These are phyloP conservation scores for Nyssa sinensis DNA, from an alignment of 148 eudicot species.

Conservation along the genomic window DNA sequence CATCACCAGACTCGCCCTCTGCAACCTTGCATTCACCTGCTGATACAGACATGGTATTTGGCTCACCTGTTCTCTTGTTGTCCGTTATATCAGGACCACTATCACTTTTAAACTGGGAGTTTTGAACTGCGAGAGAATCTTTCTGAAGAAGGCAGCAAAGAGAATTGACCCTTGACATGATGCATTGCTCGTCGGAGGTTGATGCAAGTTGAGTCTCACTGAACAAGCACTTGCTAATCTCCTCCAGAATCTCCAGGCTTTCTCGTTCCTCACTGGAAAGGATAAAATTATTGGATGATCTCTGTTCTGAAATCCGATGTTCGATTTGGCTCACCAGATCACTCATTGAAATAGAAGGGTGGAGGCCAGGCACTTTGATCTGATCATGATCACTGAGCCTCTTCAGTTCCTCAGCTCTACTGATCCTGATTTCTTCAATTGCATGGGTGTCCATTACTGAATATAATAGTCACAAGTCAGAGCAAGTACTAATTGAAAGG, in stretches of 20 bases:
- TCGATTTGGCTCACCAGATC: conserved; percentile 79
- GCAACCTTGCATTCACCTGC: conserved; percentile 8
- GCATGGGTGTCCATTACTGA: conserved; percentile 32
- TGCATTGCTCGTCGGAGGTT: conserved; percentile 58
- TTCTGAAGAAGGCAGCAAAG: conserved; percentile 90
- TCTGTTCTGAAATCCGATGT: conserved; percentile 62
- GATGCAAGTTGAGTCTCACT: conserved; percentile 50
- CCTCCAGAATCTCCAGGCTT: conserved; percentile 58
- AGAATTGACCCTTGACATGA: conserved; percentile 79
- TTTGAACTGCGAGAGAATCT: conserved; percentile 39
- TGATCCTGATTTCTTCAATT: conserved; percentile 38
- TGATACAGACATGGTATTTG: not conserved
- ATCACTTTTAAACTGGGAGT: conserved; percentile 22
- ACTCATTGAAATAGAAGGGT: conserved; percentile 68
- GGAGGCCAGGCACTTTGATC: conserved; percentile 59
- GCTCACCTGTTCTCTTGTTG: conserved; percentile 19
- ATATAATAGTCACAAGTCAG: not conserved
- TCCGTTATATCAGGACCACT: conserved; percentile 7
- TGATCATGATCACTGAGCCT: conserved; percentile 47
- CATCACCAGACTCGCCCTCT: conserved; percentile 17
- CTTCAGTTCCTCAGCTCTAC: conserved; percentile 40
- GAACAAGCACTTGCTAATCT: conserved; percentile 58
- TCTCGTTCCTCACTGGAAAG: conserved; percentile 43
- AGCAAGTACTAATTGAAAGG: no score
- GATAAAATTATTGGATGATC: conserved; percentile 36